These are phyloP conservation scores for Phalaenopsis hybrid DNA, from an alignment of 116 monocot species.

Conservation along the genomic window DNA sequence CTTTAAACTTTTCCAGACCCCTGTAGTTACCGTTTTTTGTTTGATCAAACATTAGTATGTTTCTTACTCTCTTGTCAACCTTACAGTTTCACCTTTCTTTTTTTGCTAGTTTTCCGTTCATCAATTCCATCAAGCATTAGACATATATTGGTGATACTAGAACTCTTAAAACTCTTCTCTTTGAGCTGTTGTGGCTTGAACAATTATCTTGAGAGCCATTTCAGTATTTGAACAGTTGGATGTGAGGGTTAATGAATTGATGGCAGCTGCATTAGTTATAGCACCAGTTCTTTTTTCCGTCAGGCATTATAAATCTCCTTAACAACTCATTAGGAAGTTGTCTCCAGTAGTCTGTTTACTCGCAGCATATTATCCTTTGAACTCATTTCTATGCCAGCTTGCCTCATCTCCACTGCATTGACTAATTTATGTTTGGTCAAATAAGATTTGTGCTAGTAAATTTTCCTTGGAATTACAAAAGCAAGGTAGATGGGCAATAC, in stretches of 20 bases:
- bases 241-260: background rate
- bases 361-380: background rate
- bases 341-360: background rate
- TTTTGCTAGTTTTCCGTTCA: no score
- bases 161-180: background rate
- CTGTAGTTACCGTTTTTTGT: no score
- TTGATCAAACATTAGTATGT: no score
- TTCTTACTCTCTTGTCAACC: no score
- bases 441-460: background rate
- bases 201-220: background rate
- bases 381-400: background rate
- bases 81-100: no score
- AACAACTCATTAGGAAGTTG: background rate
- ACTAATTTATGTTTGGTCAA: background rate
- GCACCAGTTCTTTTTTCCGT: background rate
- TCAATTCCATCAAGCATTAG: background rate
- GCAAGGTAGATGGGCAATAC: background rate
- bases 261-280: background rate
- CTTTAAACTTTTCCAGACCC: no score
- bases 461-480: background rate
- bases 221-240: background rate
- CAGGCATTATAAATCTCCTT: background rate
- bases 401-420: background rate
- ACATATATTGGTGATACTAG: background rate
- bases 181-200: no score